Evolutionary conservation across 306 rosid genomes (phyloP).

Genomic region (Prunus mongolica): DNA sequence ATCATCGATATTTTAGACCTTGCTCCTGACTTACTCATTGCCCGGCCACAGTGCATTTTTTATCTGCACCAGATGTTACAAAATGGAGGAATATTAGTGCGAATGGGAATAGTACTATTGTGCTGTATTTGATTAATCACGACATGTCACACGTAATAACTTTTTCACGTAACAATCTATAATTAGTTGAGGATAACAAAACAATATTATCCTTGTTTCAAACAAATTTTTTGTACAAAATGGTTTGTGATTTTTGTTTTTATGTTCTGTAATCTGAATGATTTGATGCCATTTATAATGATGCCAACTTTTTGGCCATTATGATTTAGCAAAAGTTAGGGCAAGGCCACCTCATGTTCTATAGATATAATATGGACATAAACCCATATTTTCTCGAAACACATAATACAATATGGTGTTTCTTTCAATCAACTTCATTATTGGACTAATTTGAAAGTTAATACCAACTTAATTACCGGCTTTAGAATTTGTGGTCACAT

Average conservation of each 20-base stretch:
- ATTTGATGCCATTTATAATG: neutral
- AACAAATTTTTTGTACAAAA: no score
- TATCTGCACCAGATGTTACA: no score
- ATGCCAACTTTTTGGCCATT: neutral
- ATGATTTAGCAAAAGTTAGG: neutral
- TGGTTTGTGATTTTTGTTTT: neutral
- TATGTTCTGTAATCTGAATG: neutral
- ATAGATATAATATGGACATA: no score
- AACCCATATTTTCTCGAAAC: neutral
- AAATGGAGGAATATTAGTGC: no score
- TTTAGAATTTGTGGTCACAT: neutral
- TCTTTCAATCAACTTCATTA: neutral
- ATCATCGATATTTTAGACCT: no score
- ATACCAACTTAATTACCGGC: neutral
- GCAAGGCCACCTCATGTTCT: no score
- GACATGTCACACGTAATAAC: no score
- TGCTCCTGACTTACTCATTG: neutral
- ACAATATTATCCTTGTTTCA: no score
- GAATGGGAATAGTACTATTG: no score
- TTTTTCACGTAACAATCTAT: accelerated
- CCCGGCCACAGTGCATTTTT: neutral
- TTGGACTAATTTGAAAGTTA: neutral
- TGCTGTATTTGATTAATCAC: no score
- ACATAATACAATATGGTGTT: neutral
- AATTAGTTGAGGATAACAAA: accelerated